These are phyloP conservation scores for Sistotremastrum suecicum DNA, from an alignment of 768 basidiomycete genomes.

Conservation along the genomic window DNA sequence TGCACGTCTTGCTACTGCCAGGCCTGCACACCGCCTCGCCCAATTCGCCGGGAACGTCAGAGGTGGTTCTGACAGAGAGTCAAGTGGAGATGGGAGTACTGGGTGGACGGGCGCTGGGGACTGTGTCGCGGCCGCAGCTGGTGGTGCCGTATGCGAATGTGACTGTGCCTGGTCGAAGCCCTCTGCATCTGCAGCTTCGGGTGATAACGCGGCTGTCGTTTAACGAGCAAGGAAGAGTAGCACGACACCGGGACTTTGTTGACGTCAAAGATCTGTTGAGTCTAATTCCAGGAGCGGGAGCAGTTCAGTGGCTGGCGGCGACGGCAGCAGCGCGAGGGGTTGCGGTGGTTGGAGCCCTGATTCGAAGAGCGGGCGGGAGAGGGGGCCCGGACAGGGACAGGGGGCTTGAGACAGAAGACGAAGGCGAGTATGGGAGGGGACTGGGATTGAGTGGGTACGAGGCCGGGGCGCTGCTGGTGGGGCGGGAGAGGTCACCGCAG, in stretches of 20 bases:
- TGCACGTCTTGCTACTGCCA: constrained; percentile 64
- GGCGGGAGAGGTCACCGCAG: too few relatives aligned
- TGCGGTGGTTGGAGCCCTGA: neutral
- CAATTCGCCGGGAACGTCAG: constrained; percentile 13
- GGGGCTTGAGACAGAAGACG: too few relatives aligned
- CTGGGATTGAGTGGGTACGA: too few relatives aligned
- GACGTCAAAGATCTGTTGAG: constrained; percentile 67
- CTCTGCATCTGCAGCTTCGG: constrained; percentile 59
- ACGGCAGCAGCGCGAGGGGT: constrained; percentile 42
- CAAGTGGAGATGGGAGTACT: neutral
- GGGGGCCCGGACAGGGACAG: too few relatives aligned
- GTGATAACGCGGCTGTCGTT: constrained; percentile 62
- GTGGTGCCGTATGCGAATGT: constrained; percentile 46
- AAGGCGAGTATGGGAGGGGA: too few relatives aligned
- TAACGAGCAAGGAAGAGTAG: constrained; percentile 71
- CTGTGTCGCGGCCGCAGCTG: constrained; percentile 24
- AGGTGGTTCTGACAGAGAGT: constrained; percentile 1
- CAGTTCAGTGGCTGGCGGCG: constrained; percentile 55
- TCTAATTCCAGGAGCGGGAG: constrained; percentile 52
- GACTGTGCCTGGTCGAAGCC: constrained; percentile 43
- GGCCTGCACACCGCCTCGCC: constrained; percentile 37
- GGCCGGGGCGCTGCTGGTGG: too few relatives aligned
- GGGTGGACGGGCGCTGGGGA: constrained; percentile 10
- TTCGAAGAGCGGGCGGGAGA: too few relatives aligned
- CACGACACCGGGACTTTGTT: constrained; percentile 71